phyloP scores from a whole-genome alignment of 306 rosid species.

The Cucumis melo region DNA sequence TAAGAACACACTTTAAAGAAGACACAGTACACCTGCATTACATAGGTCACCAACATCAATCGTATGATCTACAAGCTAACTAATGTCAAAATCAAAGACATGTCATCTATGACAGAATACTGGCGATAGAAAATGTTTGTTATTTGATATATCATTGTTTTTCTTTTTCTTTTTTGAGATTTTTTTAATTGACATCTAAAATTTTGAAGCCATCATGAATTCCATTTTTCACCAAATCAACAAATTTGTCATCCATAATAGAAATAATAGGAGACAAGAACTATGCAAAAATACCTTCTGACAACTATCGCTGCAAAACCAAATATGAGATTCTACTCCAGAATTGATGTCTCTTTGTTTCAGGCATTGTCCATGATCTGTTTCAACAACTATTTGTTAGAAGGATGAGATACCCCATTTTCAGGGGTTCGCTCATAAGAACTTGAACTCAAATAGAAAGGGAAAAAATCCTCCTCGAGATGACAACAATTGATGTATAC shows the following conservation, averaged over 20 bases:
- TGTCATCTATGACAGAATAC: not conserved
- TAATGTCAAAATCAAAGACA: not conserved
- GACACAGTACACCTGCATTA: not conserved
- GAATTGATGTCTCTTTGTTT: constrained; percentile 25
- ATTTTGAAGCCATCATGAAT: not conserved
- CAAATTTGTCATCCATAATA: not conserved
- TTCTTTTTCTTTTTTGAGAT: not conserved
- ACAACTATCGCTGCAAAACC: constrained; percentile 67
- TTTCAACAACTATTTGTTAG: constrained; percentile 19
- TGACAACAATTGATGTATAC: not conserved
- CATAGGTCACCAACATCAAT: not conserved
- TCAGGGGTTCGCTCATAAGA: not conserved
- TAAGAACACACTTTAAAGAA: not conserved
- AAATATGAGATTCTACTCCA: constrained; percentile 36
- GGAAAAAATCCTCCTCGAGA: not conserved
- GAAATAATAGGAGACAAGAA: not conserved
- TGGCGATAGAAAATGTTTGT: not conserved
- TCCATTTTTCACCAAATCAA: not conserved
- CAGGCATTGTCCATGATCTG: constrained; percentile 77
- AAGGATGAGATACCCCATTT: constrained; percentile 10
- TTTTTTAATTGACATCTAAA: not conserved
- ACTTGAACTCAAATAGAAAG: not conserved
- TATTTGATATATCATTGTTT: not conserved
- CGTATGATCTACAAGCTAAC: not conserved
- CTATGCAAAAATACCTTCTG: constrained; percentile 47